A percentile compares a stretch with the other conserved stretches of the same genome.
Conservation (phyloP, 2,329 filamentous ascomycete genomes). For the Fusarium agapanthi region DNA sequence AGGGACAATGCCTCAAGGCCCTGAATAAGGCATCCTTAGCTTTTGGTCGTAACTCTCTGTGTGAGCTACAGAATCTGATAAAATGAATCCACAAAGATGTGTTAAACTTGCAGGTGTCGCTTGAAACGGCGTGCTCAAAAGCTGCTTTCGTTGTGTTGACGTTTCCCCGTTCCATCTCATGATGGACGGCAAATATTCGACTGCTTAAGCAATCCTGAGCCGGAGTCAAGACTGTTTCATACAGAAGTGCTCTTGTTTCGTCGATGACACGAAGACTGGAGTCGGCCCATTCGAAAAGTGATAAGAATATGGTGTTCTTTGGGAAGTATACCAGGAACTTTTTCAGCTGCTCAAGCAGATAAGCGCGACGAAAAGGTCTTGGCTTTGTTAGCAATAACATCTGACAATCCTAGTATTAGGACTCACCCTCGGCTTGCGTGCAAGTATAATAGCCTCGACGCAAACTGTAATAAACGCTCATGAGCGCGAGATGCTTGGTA, state of each 20-base stretch:
- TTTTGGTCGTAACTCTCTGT: slow-evolving; percentile 50
- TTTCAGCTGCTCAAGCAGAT: slow-evolving; percentile 69
- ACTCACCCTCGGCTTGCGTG: slow-evolving; percentile 68
- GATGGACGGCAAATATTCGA: slow-evolving; percentile 60
- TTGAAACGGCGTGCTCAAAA: slow-evolving; percentile 61
- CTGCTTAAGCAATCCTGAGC: slow-evolving; percentile 53
- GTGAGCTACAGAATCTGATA: slow-evolving; percentile 55
- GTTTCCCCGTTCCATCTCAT: slow-evolving; percentile 60
- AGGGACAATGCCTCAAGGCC: slow-evolving; percentile 58
- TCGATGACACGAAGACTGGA: slow-evolving; percentile 77
- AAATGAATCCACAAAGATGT: slow-evolving; percentile 60
- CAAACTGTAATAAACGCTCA: slow-evolving; percentile 75
- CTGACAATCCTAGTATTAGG: background rate
- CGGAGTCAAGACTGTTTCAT: slow-evolving; percentile 57
- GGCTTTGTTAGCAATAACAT: slow-evolving; percentile 26
- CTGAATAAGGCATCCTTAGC: slow-evolving; percentile 60
- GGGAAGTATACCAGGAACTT: slow-evolving; percentile 73
- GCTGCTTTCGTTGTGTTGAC: slow-evolving; percentile 59
- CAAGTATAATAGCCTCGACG: slow-evolving; percentile 70
- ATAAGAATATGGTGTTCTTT: slow-evolving; percentile 78
- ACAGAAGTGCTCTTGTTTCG: slow-evolving; percentile 74
- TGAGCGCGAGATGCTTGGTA: slow-evolving; percentile 50
- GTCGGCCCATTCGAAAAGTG: slow-evolving; percentile 78
- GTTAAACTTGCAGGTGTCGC: slow-evolving; percentile 51
- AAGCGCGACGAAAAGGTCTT: slow-evolving; percentile 72